Percentiles rank a stretch among this genome's conserved stretches.
Evolutionary conservation across 1,284 basidiomycete genomes (phyloP).

Genomic region (Schizophyllum commune): DNA sequence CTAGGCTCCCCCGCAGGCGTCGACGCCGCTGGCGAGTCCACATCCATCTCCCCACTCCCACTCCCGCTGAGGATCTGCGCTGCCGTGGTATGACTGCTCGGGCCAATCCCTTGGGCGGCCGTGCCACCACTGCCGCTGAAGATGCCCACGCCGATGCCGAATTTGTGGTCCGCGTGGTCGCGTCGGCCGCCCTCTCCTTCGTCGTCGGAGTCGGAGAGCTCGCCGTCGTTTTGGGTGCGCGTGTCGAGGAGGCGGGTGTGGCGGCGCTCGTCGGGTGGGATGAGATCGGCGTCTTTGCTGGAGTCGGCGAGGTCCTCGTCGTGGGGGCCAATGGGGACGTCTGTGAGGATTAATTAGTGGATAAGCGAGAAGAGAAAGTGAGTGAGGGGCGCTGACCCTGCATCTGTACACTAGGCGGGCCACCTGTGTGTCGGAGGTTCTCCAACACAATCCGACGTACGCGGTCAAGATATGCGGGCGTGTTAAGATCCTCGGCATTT

Average conservation of each 20-base stretch:
- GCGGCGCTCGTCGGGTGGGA: conserved; percentile 67
- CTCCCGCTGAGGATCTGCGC: conserved; percentile 16
- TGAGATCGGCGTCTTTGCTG: conserved; percentile 75
- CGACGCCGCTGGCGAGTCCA: not conserved
- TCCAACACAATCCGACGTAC: conserved; percentile 91
- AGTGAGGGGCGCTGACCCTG: conserved; percentile 40
- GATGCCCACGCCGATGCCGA: conserved; percentile 62
- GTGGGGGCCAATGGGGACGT: conserved; percentile 71
- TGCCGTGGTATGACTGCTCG: conserved; percentile 57
- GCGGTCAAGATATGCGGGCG: conserved; percentile 87
- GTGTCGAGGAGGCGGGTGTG: conserved; percentile 67
- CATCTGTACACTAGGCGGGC: conserved; percentile 89
- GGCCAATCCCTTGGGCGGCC: conserved; percentile 62
- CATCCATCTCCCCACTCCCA: not conserved
- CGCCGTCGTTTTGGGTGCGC: conserved; percentile 69
- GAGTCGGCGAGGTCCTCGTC: conserved; percentile 74
- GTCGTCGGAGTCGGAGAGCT: conserved; percentile 80
- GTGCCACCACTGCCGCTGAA: conserved; percentile 46
- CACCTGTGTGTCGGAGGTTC: conserved; percentile 76
- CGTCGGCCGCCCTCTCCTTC: conserved; percentile 77
- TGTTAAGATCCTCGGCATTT: conserved; percentile 96
- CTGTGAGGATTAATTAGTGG: conserved; percentile 28
- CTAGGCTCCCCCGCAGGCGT: not conserved
- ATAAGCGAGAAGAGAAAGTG: not conserved
- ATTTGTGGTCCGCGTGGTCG: conserved; percentile 58